These are phyloP conservation scores for Tolypocladium capitatum DNA, from an alignment of 2,329 filamentous ascomycete species.

Conservation along the genomic window DNA sequence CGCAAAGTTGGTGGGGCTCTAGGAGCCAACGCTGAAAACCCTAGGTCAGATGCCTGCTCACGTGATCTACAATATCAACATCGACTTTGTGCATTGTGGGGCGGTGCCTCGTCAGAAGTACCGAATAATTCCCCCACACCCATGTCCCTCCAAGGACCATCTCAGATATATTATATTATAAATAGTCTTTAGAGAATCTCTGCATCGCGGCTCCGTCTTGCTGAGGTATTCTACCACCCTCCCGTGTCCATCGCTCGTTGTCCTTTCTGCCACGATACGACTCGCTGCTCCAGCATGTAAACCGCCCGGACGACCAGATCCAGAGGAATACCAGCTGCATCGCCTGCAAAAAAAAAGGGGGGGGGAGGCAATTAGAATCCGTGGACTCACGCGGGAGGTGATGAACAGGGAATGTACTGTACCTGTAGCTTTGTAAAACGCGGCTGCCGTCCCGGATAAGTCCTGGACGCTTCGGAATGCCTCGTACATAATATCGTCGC, in stretches of 20 bases:
- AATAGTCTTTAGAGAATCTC: neutral
- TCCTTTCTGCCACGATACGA: constrained; percentile 20
- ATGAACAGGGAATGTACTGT: neutral
- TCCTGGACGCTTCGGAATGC: constrained; percentile 18
- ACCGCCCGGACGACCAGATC: constrained; percentile 21
- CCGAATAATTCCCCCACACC: too few species aligned
- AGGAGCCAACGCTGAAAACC: constrained; percentile 20
- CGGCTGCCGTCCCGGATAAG: constrained; percentile 15
- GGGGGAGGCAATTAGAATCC: neutral
- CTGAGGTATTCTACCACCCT: neutral
- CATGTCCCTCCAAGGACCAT: too few species aligned
- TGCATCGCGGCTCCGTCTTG: neutral
- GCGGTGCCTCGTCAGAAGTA: too few species aligned
- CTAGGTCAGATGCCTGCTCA: constrained; percentile 20
- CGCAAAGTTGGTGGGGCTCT: constrained; percentile 31
- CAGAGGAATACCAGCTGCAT: constrained; percentile 19
- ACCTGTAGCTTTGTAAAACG: constrained; percentile 21
- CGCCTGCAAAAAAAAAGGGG: constrained; percentile 12
- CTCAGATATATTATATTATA: too few species aligned
- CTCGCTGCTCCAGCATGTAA: constrained; percentile 23
- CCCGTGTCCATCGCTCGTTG: neutral
- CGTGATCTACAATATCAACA: constrained; percentile 8
- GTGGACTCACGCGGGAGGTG: neutral
- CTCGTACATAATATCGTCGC: constrained; percentile 12
- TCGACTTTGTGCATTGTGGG: neutral